Evolutionary conservation across 2,329 filamentous ascomycete genomes (phyloP).

Genomic region (Coleophoma eucalyptorum): DNA sequence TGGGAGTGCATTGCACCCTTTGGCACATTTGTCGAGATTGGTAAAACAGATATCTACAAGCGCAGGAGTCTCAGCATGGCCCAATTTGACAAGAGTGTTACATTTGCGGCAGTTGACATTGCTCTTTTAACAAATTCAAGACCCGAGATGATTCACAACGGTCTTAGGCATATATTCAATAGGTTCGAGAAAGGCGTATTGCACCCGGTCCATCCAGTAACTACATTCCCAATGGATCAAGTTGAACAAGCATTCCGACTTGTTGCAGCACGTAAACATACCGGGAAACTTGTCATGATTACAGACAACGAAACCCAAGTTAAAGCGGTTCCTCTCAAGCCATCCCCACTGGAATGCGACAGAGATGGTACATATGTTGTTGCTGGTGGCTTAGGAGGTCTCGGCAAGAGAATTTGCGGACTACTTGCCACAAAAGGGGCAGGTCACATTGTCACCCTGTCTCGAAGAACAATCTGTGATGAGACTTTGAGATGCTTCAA

Average conservation of each 20-base stretch:
- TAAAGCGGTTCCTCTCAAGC: not conserved
- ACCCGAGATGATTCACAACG: not conserved
- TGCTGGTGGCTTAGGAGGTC: not conserved
- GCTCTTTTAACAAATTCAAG: not conserved
- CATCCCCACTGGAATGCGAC: not conserved
- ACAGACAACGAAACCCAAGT: not conserved
- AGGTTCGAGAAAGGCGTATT: not conserved
- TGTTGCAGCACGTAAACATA: not conserved
- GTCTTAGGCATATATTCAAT: slow-evolving; percentile 1
- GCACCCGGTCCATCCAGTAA: slow-evolving; percentile 19
- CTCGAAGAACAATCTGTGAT: not conserved
- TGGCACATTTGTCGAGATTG: not conserved
- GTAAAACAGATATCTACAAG: not conserved
- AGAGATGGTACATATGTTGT: not conserved
- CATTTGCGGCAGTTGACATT: slow-evolving; percentile 35
- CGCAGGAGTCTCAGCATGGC: not conserved
- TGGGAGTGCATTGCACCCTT: not conserved
- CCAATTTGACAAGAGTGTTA: slow-evolving; percentile 29
- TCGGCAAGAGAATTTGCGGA: not conserved
- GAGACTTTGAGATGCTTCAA: not conserved
- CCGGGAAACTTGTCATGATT: slow-evolving; percentile 5
- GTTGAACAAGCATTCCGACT: slow-evolving; percentile 10
- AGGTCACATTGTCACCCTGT: not conserved
- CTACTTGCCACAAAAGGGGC: not conserved
- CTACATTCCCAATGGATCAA: slow-evolving; percentile 29